Evolutionary conservation across 352 stramenopile genomes (phyloP).

Genomic region (Globisporangium barbulae): DNA sequence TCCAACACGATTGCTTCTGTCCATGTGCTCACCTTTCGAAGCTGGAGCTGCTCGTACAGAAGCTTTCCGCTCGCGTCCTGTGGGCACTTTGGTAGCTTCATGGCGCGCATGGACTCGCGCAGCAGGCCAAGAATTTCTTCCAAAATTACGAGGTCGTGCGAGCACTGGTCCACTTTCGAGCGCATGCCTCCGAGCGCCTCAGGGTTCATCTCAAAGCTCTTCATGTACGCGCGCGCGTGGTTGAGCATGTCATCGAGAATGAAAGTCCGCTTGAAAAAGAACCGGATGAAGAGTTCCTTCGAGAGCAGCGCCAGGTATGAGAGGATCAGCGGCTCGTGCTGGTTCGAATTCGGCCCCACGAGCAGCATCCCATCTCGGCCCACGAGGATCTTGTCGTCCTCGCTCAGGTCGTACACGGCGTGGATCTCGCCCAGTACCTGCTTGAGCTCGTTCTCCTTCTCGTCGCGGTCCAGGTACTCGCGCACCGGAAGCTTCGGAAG

Average conservation of each 20-base stretch:
- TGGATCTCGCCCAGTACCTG: slow-evolving; percentile 93
- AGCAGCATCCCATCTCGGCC: slow-evolving; percentile 92
- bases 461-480: slow-evolving; percentile 95
- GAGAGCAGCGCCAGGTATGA: slow-evolving; percentile 92
- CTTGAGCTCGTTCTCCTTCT: slow-evolving; percentile 98
- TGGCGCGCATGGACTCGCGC: slow-evolving; percentile 90
- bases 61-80: slow-evolving; percentile 82
- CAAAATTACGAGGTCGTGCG: slow-evolving; percentile 93
- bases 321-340: slow-evolving; percentile 92
- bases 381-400: slow-evolving; percentile 95
- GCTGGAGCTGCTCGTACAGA: slow-evolving; percentile 93
- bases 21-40: slow-evolving; percentile 43
- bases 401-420: slow-evolving; percentile 94
- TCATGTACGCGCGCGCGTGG: slow-evolving; percentile 90
- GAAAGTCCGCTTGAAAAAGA: slow-evolving; percentile 95
- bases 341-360: slow-evolving; percentile 88
- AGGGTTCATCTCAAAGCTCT: slow-evolving; percentile 90
- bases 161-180: slow-evolving; percentile 88
- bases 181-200: slow-evolving; percentile 88
- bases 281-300: slow-evolving; percentile 91
- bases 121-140: slow-evolving; percentile 96
- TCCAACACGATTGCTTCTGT: not conserved
- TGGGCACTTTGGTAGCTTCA: slow-evolving; percentile 90
- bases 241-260: slow-evolving; percentile 96
- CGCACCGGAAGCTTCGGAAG: slow-evolving; percentile 92